phyloP scores from a whole-genome alignment of 371 early-diverging fungal species.

The Zopfochytrium polystomum region DNA sequence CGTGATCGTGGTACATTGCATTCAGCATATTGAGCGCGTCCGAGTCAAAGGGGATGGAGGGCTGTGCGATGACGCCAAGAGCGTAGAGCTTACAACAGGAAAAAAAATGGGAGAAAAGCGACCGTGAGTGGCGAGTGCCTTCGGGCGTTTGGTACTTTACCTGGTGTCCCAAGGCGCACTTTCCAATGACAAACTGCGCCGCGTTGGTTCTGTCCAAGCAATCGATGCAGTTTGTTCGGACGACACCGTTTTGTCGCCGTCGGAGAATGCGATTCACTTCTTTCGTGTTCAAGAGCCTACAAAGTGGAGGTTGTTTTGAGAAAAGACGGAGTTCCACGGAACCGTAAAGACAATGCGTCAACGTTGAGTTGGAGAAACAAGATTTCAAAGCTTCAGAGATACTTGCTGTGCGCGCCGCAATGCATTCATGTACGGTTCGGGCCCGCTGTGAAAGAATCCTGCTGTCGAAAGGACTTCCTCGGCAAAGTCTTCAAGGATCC shows the following conservation, averaged over 20 bases:
- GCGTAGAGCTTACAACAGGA: conserved; percentile 65
- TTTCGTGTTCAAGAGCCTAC: neutral
- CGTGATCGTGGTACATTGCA: conserved; percentile 97
- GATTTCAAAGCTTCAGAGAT: no score
- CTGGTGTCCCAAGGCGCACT: conserved; percentile 89
- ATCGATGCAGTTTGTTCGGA: conserved; percentile 99
- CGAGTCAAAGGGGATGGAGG: conserved; percentile 83
- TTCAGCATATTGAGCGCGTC: conserved; percentile 90
- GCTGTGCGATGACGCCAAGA: conserved; percentile 75
- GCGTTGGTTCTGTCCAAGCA: conserved; percentile 99
- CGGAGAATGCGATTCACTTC: conserved; percentile 36
- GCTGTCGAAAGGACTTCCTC: conserved; percentile 82
- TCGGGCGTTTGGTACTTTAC: conserved; percentile 34
- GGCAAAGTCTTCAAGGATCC: conserved; percentile 80
- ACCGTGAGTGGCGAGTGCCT: no score
- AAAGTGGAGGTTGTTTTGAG: no score
- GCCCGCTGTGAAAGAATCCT: conserved; percentile 89
- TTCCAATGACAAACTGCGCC: conserved; percentile 95
- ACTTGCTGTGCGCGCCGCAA: conserved; percentile 47
- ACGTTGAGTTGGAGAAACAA: no score
- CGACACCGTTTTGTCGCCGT: conserved; percentile 75
- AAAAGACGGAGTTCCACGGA: neutral
- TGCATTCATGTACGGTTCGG: conserved; percentile 62
- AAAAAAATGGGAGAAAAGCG: neutral
- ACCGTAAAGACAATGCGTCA: neutral